phyloP scores from a whole-genome alignment of 163 green algal genomes.

The Volvox carteri region DNA sequence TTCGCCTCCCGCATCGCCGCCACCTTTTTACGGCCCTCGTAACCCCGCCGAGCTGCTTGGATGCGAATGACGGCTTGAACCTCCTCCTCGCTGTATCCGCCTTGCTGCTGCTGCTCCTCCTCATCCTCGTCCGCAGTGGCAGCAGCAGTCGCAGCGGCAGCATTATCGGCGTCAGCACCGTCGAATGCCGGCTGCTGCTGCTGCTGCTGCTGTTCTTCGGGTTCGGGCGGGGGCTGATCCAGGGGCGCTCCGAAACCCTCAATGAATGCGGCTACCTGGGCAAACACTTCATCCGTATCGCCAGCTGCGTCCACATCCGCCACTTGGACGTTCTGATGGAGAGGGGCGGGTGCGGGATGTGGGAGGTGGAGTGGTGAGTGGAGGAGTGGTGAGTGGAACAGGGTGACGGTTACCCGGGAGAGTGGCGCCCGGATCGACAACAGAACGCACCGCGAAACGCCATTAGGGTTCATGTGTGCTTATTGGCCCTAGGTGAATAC shows the following conservation, averaged over 20 bases:
- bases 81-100: constrained; percentile 26
- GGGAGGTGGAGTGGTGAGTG: too few species aligned
- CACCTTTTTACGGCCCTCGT: constrained; percentile 13
- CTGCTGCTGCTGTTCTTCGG: not conserved
- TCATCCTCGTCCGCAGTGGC: constrained; percentile 13
- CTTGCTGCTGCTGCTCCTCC: not conserved
- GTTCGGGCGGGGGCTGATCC: not conserved
- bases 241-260: constrained; percentile 39
- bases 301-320: constrained; percentile 59
- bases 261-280: constrained; percentile 34
- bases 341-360: too few species aligned
- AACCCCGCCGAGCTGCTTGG: constrained; percentile 4
- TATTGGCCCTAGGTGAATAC: too few species aligned
- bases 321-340: constrained; percentile 57
- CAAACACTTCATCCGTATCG: constrained; percentile 55
- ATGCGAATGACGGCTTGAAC: constrained; percentile 11
- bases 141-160: too few species aligned
- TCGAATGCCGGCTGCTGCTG: constrained; percentile 11
- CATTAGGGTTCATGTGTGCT: too few species aligned
- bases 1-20: not conserved
- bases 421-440: too few species aligned
- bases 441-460: too few species aligned
- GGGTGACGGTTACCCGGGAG: too few species aligned
- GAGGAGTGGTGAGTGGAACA: too few species aligned
- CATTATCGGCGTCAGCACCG: too few species aligned